Percentiles rank a stretch among this genome's conserved stretches.
Conservation (phyloP, 306 rosid species). For the Cercis canadensis region DNA sequence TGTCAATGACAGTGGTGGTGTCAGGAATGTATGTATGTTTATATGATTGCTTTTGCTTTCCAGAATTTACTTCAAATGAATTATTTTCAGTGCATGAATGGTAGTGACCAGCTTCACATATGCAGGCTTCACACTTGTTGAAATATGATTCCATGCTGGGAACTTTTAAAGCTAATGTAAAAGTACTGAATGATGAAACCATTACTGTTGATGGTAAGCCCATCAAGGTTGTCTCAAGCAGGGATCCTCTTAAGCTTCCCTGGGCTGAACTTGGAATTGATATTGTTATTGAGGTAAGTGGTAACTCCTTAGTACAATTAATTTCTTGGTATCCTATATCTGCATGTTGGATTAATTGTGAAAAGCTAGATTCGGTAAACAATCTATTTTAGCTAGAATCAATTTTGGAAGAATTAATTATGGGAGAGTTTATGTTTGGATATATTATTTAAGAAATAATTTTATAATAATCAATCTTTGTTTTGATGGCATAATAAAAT, state of each 20-base stretch:
- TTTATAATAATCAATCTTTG: no score
- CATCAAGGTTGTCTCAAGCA: constrained; percentile 85
- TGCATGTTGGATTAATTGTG: no score
- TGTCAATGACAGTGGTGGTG: constrained; percentile 99
- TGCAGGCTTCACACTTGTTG: constrained; percentile 79
- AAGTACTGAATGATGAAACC: constrained; percentile 67
- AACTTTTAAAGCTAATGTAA: constrained; percentile 89
- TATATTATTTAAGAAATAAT: no score
- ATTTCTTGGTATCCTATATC: no score
- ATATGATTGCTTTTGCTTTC: constrained; percentile 5
- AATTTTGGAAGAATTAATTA: no score
- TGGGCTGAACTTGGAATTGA: constrained; percentile 98
- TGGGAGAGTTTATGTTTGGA: no score
- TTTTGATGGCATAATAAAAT: no score
- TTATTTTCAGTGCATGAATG: constrained; percentile 2
- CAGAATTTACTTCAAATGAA: neutral
- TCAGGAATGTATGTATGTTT: constrained; percentile 75
- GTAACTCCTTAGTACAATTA: constrained; percentile 33
- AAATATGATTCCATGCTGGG: constrained; percentile 97
- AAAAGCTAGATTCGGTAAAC: no score
- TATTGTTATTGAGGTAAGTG: constrained; percentile 98
- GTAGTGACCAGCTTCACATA: constrained; percentile 17
- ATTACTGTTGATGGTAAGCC: constrained; percentile 92
- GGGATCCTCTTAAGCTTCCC: constrained; percentile 97
- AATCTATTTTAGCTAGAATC: no score